A percentile compares a stretch with the other conserved stretches of the same genome.
Conservation (phyloP, 495 filamentous ascomycete genomes). For the Sporormia fimetaria region DNA sequence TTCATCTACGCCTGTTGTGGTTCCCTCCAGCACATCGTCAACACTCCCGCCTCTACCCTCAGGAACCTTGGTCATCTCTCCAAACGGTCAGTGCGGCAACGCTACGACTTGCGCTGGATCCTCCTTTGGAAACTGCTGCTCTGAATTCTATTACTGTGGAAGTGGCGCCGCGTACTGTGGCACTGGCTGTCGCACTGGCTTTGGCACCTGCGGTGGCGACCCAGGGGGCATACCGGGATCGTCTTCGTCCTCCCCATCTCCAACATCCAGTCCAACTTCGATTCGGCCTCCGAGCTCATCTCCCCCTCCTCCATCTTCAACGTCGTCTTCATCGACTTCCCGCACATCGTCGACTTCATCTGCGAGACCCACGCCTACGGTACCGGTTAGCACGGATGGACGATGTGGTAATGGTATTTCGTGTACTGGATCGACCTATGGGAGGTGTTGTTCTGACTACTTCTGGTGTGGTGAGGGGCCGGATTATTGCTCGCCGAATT, state of each 20-base stretch:
- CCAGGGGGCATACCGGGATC: too few relatives aligned
- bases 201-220: constrained; percentile 13
- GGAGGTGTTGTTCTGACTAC: constrained; percentile 16
- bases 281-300: too few relatives aligned
- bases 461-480: constrained; percentile 10
- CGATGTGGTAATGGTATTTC: constrained; percentile 12
- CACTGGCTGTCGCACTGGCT: constrained; percentile 11
- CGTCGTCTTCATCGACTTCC: constrained; percentile 1
- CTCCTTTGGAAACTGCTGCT: constrained; percentile 14
- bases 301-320: background rate
- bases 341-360: background rate
- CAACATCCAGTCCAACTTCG: too few relatives aligned
- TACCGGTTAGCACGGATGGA: constrained; percentile 15
- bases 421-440: constrained; percentile 13
- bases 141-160: constrained; percentile 17
- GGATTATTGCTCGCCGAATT: constrained; percentile 9
- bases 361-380: constrained; percentile 10
- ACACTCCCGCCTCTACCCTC: constrained; percentile 8
- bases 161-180: constrained; percentile 12
- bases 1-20: constrained; percentile 1
- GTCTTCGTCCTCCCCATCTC: constrained; percentile 2
- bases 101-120: constrained; percentile 18
- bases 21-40: background rate
- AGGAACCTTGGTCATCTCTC: constrained; percentile 11
- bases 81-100: constrained; percentile 20